phyloP scores from a whole-genome alignment of 2,329 filamentous ascomycete genomes.

The Hypoxylon rubiginosum region DNA sequence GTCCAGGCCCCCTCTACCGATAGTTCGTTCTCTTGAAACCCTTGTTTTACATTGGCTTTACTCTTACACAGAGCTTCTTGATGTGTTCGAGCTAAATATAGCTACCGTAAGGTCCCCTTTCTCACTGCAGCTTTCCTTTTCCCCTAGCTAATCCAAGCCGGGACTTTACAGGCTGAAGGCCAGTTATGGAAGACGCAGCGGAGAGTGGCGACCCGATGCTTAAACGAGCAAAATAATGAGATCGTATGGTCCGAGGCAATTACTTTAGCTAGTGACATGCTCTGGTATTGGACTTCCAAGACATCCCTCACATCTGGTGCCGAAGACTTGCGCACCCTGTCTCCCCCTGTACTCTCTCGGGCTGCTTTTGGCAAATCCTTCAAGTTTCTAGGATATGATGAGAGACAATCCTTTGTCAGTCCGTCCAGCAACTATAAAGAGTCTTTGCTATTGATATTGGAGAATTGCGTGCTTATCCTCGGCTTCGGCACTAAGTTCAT shows the following conservation, averaged over 20 bases:
- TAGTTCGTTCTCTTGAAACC: no score
- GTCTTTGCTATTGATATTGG: constrained; percentile 43
- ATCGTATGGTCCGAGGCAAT: constrained; percentile 32
- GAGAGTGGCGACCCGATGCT: constrained; percentile 13
- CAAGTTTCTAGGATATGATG: constrained; percentile 29
- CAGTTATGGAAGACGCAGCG: constrained; percentile 31
- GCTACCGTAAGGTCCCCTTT: no score
- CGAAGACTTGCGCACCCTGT: constrained; percentile 26
- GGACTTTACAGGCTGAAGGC: constrained; percentile 19
- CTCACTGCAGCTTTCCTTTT: no score
- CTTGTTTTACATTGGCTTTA: no score
- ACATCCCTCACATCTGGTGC: constrained; percentile 1
- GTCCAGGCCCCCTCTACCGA: no score
- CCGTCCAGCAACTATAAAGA: constrained; percentile 41
- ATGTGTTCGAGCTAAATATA: no score
- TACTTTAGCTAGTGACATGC: constrained; percentile 19
- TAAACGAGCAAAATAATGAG: constrained; percentile 30
- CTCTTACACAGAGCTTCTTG: not conserved
- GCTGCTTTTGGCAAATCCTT: constrained; percentile 35
- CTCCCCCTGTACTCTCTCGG: constrained; percentile 24
- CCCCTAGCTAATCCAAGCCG: no score
- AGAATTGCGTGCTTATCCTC: constrained; percentile 47
- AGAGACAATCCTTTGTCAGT: constrained; percentile 16
- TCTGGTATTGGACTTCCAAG: constrained; percentile 26
- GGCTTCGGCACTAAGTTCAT: constrained; percentile 33